A percentile compares a stretch with the other conserved stretches of the same genome.
phyloP scores from a whole-genome alignment of 371 early-diverging fungal species.

The Actinomortierella wolfii region DNA sequence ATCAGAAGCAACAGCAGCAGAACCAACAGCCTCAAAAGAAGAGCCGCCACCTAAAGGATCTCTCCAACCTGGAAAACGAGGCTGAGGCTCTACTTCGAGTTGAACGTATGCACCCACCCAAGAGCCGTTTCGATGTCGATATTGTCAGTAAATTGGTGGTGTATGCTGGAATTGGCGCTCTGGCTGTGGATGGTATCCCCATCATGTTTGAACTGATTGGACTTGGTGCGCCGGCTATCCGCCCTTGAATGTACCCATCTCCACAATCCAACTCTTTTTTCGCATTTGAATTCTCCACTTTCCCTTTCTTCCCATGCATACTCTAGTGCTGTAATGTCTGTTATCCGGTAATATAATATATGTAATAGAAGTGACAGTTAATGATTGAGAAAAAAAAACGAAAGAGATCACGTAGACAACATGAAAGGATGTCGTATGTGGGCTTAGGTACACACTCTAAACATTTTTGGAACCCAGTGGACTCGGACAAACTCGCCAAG shows the following conservation, averaged over 20 bases:
- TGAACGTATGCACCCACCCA: conserved; percentile 55
- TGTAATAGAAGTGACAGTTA: no score
- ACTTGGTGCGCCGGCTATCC: conserved; percentile 26
- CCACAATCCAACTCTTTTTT: neutral
- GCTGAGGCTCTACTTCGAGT: conserved; percentile 49
- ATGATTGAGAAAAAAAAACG: no score
- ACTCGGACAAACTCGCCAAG: no score
- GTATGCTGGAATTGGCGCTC: conserved; percentile 70
- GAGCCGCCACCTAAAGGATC: conserved; percentile 5
- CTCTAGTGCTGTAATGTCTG: no score
- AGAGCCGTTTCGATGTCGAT: conserved; percentile 66
- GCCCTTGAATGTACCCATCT: conserved; percentile 3
- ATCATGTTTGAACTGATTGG: conserved; percentile 53
- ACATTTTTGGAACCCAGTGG: no score
- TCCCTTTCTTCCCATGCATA: neutral
- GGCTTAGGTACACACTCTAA: no score
- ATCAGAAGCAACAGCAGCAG: neutral
- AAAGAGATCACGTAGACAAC: no score
- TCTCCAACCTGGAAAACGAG: conserved; percentile 22
- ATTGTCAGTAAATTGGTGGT: conserved; percentile 72
- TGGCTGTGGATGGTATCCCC: conserved; percentile 57
- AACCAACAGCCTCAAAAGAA: conserved; percentile 7
- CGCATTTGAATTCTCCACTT: neutral
- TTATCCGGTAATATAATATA: no score
- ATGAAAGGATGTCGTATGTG: no score